Percentiles rank a stretch among this genome's conserved stretches.
These are phyloP conservation scores for Fusarium fracticaudum DNA, from an alignment of 2,329 filamentous ascomycete species.

Conservation along the genomic window DNA sequence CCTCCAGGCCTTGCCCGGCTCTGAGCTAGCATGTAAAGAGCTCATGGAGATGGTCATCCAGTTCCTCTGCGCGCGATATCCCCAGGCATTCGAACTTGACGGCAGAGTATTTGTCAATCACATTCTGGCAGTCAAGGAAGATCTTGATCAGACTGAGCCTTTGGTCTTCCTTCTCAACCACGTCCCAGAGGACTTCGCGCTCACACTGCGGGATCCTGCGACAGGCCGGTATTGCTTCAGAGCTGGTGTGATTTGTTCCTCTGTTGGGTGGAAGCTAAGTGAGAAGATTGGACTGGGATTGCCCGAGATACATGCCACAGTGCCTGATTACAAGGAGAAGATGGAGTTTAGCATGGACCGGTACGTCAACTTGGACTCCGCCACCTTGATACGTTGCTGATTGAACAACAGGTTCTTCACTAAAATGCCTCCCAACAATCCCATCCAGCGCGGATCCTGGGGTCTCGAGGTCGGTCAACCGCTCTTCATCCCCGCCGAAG, in stretches of 20 bases:
- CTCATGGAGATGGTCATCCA: conserved; percentile 88
- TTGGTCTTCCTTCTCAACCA: conserved; percentile 78
- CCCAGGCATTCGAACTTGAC: conserved; percentile 74
- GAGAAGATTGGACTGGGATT: conserved; percentile 78
- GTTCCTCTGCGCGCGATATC: conserved; percentile 82
- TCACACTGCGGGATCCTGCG: conserved; percentile 76
- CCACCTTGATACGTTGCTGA: neutral
- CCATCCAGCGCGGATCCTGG: conserved; percentile 88
- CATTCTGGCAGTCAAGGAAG: conserved; percentile 70
- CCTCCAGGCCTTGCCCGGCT: conserved; percentile 75
- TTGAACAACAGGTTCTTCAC: conserved; percentile 72
- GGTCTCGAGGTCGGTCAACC: conserved; percentile 80
- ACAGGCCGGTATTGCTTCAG: conserved; percentile 79
- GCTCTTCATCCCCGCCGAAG: conserved; percentile 76
- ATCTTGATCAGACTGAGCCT: conserved; percentile 70
- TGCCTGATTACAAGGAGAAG: conserved; percentile 88
- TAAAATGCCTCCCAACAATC: conserved; percentile 76
- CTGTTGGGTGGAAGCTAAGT: conserved; percentile 81
- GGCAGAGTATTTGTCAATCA: conserved; percentile 71
- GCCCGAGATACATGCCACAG: conserved; percentile 74
- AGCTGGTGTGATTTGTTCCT: conserved; percentile 80
- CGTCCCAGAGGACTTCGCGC: conserved; percentile 84
- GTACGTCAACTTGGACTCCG: conserved; percentile 51
- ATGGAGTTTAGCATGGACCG: conserved; percentile 90
- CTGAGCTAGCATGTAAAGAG: conserved; percentile 83